Conservation (phyloP, 140 eudicot species). For the Cichorium intybus region DNA sequence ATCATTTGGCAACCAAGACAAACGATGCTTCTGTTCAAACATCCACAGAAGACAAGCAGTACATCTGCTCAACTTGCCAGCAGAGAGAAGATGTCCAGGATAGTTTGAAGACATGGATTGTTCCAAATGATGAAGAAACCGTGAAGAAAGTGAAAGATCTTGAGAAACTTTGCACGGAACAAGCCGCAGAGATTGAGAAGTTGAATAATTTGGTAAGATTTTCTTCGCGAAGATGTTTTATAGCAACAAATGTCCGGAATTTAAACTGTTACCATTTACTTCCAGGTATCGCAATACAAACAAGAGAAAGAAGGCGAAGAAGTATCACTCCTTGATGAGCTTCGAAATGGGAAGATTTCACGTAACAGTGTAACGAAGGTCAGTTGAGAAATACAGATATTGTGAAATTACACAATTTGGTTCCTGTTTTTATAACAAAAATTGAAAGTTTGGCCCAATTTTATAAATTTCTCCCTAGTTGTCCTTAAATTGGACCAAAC, state of each 20-base stretch:
- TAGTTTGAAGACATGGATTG: slow-evolving; percentile 46
- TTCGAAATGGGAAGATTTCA: slow-evolving; percentile 26
- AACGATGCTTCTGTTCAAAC: slow-evolving; percentile 66
- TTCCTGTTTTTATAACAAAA: no score
- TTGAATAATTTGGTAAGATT: slow-evolving; percentile 58
- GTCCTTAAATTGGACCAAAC: no score
- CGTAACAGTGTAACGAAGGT: slow-evolving; percentile 42
- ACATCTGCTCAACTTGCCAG: slow-evolving; percentile 60
- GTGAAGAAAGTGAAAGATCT: slow-evolving; percentile 60
- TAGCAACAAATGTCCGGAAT: neutral
- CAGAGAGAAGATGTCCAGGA: slow-evolving; percentile 46
- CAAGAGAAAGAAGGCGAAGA: slow-evolving; percentile 36
- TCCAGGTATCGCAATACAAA: slow-evolving; percentile 68
- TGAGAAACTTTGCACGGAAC: slow-evolving; percentile 65
- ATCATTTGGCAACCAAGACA: slow-evolving; percentile 75
- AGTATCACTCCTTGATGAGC: slow-evolving; percentile 31
- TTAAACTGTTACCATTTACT: neutral
- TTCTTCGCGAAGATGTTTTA: neutral
- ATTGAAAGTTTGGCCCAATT: no score
- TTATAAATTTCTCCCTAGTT: no score
- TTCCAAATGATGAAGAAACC: slow-evolving; percentile 38
- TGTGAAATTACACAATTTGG: neutral
- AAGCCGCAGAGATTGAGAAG: slow-evolving; percentile 81
- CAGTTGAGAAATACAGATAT: slow-evolving; percentile 10
- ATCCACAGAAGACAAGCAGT: slow-evolving; percentile 26